phyloP scores from a whole-genome alignment of 768 basidiomycete genomes.

The Symmetrospora coprosmae region DNA sequence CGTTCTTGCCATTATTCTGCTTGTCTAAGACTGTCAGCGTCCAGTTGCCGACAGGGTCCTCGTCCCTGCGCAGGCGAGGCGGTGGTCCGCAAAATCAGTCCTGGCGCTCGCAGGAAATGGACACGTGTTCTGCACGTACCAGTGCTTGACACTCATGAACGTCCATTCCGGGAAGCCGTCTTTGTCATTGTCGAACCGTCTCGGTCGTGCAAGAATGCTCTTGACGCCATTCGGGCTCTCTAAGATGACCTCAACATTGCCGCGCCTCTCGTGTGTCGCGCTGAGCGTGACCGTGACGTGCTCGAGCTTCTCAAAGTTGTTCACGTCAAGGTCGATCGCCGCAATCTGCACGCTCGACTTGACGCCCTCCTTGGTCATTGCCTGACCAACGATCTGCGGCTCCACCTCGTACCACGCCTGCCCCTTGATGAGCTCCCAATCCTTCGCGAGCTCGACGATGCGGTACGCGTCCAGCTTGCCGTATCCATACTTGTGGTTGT shows the following conservation, averaged over 20 bases:
- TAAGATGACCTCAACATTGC: constrained; percentile 85
- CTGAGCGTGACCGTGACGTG: constrained; percentile 85
- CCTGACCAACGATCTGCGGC: constrained; percentile 51
- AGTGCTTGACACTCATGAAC: constrained; percentile 98
- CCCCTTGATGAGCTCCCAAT: constrained; percentile 79
- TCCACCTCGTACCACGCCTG: constrained; percentile 63
- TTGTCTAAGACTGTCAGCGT: constrained; percentile 73
- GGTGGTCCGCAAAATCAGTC: too few relatives aligned
- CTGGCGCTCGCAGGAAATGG: neutral
- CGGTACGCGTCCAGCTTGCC: constrained; percentile 70
- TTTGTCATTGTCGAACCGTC: constrained; percentile 50
- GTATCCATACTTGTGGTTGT: constrained; percentile 90
- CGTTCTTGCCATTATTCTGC: constrained; percentile 43
- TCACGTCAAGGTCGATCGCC: constrained; percentile 51
- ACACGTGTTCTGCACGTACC: constrained; percentile 45
- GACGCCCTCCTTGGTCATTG: constrained; percentile 45
- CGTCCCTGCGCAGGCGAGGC: constrained; percentile 51
- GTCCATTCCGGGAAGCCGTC: constrained; percentile 83
- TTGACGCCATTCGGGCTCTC: constrained; percentile 68
- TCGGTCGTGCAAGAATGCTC: constrained; percentile 64
- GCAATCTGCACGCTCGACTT: constrained; percentile 54
- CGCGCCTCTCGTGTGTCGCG: constrained; percentile 72
- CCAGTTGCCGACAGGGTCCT: constrained; percentile 81
- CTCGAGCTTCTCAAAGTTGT: constrained; percentile 77
- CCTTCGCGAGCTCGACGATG: constrained; percentile 64